Conservation (phyloP, 441 rosid genomes). For the Manihot esculenta region DNA sequence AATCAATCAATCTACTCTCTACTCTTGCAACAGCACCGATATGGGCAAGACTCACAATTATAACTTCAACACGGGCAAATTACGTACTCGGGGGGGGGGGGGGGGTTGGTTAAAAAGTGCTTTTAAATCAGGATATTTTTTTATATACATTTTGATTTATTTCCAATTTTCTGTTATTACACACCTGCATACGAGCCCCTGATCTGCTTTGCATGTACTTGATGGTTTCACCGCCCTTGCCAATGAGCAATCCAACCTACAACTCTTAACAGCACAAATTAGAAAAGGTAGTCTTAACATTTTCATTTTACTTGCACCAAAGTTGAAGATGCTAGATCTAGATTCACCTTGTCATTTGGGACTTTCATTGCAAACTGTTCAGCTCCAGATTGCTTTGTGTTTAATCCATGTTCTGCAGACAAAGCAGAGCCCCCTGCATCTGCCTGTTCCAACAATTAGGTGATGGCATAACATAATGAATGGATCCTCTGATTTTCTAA, state of each 20-base stretch:
- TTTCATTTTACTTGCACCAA: background rate
- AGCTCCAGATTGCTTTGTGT: slow-evolving; percentile 19
- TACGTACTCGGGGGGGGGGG: background rate
- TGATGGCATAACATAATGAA: background rate
- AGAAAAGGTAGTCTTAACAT: background rate
- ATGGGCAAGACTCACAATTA: background rate
- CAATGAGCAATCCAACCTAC: slow-evolving; percentile 36
- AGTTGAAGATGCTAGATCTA: background rate
- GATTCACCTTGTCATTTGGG: slow-evolving; percentile 33
- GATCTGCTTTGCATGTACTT: slow-evolving; percentile 31
- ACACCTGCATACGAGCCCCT: slow-evolving; percentile 35
- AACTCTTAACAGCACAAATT: slow-evolving; percentile 1
- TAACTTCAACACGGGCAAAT: background rate
- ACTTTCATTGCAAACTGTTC: slow-evolving; percentile 28
- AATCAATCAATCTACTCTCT: background rate
- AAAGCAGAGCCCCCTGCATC: slow-evolving; percentile 25
- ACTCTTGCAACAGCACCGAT: background rate
- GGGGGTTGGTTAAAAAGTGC: too few species aligned
- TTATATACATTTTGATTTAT: background rate
- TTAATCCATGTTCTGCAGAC: slow-evolving; percentile 20
- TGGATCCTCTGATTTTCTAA: background rate
- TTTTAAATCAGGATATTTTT: background rate
- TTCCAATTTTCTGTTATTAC: background rate
- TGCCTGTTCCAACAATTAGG: slow-evolving; percentile 18
- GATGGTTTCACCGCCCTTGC: slow-evolving; percentile 36